Conservation (phyloP, 1,139 yeast genomes). For the Pichia sp. region DNA sequence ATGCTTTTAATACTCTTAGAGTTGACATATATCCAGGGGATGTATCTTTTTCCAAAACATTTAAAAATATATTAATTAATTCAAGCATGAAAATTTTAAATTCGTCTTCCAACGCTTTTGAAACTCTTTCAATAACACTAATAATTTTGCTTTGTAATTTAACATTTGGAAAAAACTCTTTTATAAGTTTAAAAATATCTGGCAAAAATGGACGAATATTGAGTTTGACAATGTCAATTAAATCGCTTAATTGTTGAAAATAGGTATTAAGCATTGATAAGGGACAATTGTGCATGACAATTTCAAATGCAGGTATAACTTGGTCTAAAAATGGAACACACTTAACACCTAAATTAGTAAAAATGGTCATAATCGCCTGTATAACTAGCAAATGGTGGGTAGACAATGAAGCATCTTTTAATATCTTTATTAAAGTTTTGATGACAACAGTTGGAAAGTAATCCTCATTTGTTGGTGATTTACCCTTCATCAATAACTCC, state of each 20-base stretch:
- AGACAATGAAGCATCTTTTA: slow-evolving; percentile 78
- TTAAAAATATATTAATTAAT: slow-evolving; percentile 66
- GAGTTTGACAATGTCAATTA: slow-evolving; percentile 78
- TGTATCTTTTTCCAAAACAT: slow-evolving; percentile 73
- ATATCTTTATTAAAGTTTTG: slow-evolving; percentile 70
- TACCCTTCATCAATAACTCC: slow-evolving; percentile 83
- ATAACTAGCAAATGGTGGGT: slow-evolving; percentile 86
- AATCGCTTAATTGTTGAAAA: slow-evolving; percentile 78
- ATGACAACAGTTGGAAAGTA: slow-evolving; percentile 95
- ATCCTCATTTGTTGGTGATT: slow-evolving; percentile 90
- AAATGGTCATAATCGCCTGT: slow-evolving; percentile 86
- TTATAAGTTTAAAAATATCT: slow-evolving; percentile 69
- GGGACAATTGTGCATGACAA: slow-evolving; percentile 81
- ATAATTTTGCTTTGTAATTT: slow-evolving; percentile 75
- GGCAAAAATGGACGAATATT: slow-evolving; percentile 80
- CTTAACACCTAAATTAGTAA: slow-evolving; percentile 79
- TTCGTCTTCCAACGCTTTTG: slow-evolving; percentile 85
- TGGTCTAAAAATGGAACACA: slow-evolving; percentile 84
- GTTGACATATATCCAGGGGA: slow-evolving; percentile 61
- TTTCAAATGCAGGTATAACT: slow-evolving; percentile 80
- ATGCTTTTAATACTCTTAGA: slow-evolving; percentile 69
- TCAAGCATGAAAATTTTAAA: slow-evolving; percentile 79
- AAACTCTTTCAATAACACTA: slow-evolving; percentile 73
- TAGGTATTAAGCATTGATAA: slow-evolving; percentile 79
- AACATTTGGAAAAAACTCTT: slow-evolving; percentile 63